Evolutionary conservation across 192 early-diverging fungal species (phyloP).

Genomic region (Diversispora epigaea): DNA sequence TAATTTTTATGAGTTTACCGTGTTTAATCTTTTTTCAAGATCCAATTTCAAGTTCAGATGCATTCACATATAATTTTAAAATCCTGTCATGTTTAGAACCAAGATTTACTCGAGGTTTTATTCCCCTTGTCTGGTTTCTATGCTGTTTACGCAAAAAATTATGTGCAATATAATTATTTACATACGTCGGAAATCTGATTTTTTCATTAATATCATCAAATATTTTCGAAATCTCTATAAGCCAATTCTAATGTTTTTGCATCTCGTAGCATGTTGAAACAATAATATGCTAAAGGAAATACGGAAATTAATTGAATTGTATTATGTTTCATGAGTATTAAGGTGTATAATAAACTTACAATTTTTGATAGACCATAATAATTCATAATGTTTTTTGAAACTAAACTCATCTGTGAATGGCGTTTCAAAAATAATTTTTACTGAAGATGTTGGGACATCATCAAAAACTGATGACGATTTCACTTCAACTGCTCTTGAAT

Average conservation of each 20-base stretch:
- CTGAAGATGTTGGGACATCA: constrained; percentile 13
- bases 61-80: constrained; percentile 30
- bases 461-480: constrained; percentile 24
- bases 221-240: constrained; percentile 27
- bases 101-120: constrained; percentile 19
- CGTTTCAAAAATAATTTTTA: constrained; percentile 27
- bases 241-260: constrained; percentile 23
- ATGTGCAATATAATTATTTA: too few species aligned
- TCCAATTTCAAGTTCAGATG: constrained; percentile 24
- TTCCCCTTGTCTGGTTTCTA: constrained; percentile 13
- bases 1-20: neutral
- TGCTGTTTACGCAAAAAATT: constrained; percentile 24
- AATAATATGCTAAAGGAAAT: constrained; percentile 24
- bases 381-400: constrained; percentile 31
- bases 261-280: constrained; percentile 27
- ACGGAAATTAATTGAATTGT: constrained; percentile 16
- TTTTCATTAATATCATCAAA: constrained; percentile 28
- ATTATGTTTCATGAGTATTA: constrained; percentile 8
- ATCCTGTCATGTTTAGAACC: constrained; percentile 23
- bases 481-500: constrained; percentile 17
- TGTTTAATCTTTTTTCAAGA: constrained; percentile 19
- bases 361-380: constrained; percentile 29
- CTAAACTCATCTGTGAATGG: constrained; percentile 26
- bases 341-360: constrained; percentile 21
- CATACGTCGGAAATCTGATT: constrained; percentile 29